phyloP scores from a whole-genome alignment of 768 basidiomycete species.

The Russula vinacea region DNA sequence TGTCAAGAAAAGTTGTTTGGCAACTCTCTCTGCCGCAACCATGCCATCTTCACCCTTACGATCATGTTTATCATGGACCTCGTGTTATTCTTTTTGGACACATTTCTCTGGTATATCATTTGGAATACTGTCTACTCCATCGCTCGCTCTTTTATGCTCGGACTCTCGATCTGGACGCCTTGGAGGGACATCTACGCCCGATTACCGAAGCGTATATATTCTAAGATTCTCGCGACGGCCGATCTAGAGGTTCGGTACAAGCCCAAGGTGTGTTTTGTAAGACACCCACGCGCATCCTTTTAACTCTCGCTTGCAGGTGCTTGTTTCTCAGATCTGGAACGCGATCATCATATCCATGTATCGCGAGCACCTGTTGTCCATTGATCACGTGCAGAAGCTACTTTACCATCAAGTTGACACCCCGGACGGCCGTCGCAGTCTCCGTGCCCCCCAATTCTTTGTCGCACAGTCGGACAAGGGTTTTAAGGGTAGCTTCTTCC shows the following conservation, averaged over 20 bases:
- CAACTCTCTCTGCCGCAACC: slow-evolving; percentile 78
- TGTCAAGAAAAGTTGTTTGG: slow-evolving; percentile 89
- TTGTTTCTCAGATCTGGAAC: slow-evolving; percentile 99
- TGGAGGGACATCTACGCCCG: slow-evolving; percentile 98
- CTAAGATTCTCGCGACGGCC: slow-evolving; percentile 87
- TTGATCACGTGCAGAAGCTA: slow-evolving; percentile 97
- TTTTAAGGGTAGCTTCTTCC: slow-evolving; percentile 88
- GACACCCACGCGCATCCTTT: no score
- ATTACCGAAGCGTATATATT: slow-evolving; percentile 93
- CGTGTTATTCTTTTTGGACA: slow-evolving; percentile 96
- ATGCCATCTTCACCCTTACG: slow-evolving; percentile 90
- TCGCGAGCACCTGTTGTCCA: slow-evolving; percentile 96
- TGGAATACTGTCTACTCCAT: slow-evolving; percentile 97
- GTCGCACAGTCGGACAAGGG: slow-evolving; percentile 90
- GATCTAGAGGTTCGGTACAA: slow-evolving; percentile 99
- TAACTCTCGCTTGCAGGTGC: slow-evolving; percentile 51
- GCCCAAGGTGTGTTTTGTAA: slow-evolving; percentile 71
- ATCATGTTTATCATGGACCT: slow-evolving; percentile 99
- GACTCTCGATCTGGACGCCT: slow-evolving; percentile 97
- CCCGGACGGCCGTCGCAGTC: slow-evolving; percentile 81
- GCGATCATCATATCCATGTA: slow-evolving; percentile 99
- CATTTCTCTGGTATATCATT: slow-evolving; percentile 99
- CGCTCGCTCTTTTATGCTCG: slow-evolving; percentile 81
- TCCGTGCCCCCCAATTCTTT: slow-evolving; percentile 97
- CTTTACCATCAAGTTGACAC: slow-evolving; percentile 95